These are phyloP conservation scores for Persicaria maculosa DNA, from an alignment of 148 eudicot species.

Conservation along the genomic window DNA sequence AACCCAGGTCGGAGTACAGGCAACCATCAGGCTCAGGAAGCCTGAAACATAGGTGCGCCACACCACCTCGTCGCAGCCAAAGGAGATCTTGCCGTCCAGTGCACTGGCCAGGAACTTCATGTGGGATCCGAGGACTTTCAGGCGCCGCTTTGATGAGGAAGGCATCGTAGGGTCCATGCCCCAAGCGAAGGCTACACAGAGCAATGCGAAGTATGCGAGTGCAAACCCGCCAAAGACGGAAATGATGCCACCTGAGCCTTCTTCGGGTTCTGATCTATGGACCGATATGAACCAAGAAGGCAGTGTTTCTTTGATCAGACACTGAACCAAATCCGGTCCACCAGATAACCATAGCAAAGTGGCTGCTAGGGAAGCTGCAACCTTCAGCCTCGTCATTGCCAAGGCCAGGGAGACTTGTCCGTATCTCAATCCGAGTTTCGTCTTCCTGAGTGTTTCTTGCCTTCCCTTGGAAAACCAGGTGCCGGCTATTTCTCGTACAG, in stretches of 20 bases:
- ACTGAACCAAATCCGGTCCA: constrained; percentile 60
- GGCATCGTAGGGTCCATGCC: constrained; percentile 53
- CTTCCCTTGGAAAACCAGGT: constrained; percentile 27
- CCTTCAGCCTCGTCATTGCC: constrained; percentile 56
- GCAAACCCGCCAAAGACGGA: constrained; percentile 56
- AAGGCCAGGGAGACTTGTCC: constrained; percentile 50
- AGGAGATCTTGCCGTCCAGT: constrained; percentile 61
- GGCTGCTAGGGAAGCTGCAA: constrained; percentile 73
- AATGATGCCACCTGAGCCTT: constrained; percentile 28
- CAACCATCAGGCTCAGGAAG: constrained; percentile 55
- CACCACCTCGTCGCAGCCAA: constrained; percentile 60
- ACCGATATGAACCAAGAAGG: constrained; percentile 84
- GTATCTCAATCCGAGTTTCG: constrained; percentile 31
- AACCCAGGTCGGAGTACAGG: constrained; percentile 65
- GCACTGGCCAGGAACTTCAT: constrained; percentile 66
- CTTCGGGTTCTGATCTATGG: constrained; percentile 39
- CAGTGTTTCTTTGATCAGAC: constrained; percentile 61
- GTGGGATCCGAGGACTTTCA: constrained; percentile 50
- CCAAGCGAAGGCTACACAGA: constrained; percentile 64
- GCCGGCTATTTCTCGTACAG: constrained; percentile 46
- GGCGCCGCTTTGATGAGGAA: constrained; percentile 45
- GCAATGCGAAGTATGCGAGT: constrained; percentile 59
- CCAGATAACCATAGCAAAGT: constrained; percentile 65
- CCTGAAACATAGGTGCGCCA: constrained; percentile 70
- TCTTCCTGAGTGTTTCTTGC: constrained; percentile 27